Evolutionary conservation across 1,139 yeast species (phyloP).

Genomic region (Geotrichum aggregatum): DNA sequence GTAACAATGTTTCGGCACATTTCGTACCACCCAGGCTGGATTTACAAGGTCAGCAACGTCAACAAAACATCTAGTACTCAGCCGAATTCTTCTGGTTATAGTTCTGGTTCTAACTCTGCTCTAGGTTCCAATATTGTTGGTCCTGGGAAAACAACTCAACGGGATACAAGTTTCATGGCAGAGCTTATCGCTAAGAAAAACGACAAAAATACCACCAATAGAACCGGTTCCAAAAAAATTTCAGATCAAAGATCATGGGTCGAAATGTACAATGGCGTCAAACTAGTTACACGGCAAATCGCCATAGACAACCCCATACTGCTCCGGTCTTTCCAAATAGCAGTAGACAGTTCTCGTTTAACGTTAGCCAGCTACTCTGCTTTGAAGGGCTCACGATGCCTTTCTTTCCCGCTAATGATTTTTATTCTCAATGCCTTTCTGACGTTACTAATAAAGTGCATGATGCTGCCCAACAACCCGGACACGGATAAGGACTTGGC

Average conservation of each 20-base stretch:
- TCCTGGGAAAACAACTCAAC: neutral
- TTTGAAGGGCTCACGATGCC: neutral
- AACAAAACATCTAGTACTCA: neutral
- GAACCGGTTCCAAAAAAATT: neutral
- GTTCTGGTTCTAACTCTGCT: no score
- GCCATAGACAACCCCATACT: conserved; percentile 25
- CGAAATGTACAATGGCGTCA: conserved; percentile 16
- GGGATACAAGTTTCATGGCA: neutral
- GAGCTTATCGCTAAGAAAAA: neutral
- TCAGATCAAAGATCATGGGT: conserved; percentile 14
- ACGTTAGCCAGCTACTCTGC: conserved; percentile 22
- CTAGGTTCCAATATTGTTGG: no score
- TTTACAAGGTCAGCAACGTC: conserved; percentile 21
- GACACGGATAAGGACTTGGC: conserved; percentile 29
- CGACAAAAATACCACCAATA: neutral
- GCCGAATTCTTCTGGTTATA: neutral
- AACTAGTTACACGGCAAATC: conserved; percentile 9
- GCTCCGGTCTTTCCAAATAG: conserved; percentile 27
- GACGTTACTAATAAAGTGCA: conserved; percentile 31
- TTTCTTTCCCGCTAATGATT: conserved; percentile 23
- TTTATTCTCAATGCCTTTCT: conserved; percentile 28
- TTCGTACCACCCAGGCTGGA: conserved; percentile 35
- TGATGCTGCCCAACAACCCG: conserved; percentile 29
- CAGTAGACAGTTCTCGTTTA: conserved; percentile 28
- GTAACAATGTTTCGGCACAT: conserved; percentile 33